phyloP scores from a whole-genome alignment of 129 eudicot species.

The Solidago caesia region DNA sequence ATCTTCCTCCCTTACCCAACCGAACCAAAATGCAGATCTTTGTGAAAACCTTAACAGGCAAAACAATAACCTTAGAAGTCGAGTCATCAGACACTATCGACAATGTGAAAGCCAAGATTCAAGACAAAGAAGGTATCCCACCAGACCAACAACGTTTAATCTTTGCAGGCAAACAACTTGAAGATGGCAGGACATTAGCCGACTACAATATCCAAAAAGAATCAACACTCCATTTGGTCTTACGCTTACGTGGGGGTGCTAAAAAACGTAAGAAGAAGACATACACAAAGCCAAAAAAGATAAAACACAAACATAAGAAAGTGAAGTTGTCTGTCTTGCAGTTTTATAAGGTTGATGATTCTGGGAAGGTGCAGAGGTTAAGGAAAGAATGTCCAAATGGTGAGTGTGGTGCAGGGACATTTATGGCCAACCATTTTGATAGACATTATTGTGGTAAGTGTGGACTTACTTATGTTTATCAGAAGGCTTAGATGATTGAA shows the following conservation, averaged over 20 bases:
- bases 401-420: conserved; percentile 46
- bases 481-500: conserved; percentile 28
- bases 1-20: too few species aligned
- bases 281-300: conserved; percentile 57
- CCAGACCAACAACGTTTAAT: conserved; percentile 70
- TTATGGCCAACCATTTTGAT: conserved; percentile 61
- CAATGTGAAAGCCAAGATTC: conserved; percentile 67
- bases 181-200: conserved; percentile 42
- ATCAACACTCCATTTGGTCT: conserved; percentile 52
- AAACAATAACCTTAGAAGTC: conserved; percentile 51
- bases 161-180: conserved; percentile 46
- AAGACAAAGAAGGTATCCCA: conserved; percentile 82
- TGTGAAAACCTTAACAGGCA: conserved; percentile 77
- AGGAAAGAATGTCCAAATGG: conserved; percentile 51
- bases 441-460: conserved; percentile 61
- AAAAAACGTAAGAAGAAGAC: conserved; percentile 67
- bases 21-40: conserved; percentile 60
- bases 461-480: conserved; percentile 52
- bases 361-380: conserved; percentile 44
- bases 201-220: conserved; percentile 67
- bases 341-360: conserved; percentile 46
- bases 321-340: conserved; percentile 44
- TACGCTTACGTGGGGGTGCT: conserved; percentile 53
- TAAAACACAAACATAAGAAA: conserved; percentile 52
- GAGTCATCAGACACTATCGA: conserved; percentile 66